Conservation (phyloP, 768 basidiomycete genomes). For the Phaeotremella fagi region DNA sequence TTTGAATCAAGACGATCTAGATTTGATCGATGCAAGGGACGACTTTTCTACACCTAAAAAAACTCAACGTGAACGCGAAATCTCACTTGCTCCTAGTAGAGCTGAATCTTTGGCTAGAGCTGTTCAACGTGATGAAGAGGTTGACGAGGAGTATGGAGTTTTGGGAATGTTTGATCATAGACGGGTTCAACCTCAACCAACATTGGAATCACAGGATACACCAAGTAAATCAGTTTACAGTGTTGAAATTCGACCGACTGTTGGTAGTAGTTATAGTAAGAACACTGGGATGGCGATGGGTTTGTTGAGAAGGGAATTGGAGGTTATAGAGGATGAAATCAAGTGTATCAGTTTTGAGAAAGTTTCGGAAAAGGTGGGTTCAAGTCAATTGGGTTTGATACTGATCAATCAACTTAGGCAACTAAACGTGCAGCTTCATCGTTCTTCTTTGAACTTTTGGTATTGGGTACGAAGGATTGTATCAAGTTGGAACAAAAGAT, state of each 20-base stretch:
- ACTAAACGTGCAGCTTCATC: constrained; percentile 86
- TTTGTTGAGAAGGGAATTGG: constrained; percentile 54
- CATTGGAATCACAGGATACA: constrained; percentile 18
- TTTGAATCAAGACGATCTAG: background rate
- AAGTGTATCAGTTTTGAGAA: constrained; percentile 68
- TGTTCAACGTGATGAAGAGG: constrained; percentile 58
- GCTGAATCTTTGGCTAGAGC: constrained; percentile 31
- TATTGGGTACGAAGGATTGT: constrained; percentile 88
- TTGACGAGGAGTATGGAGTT: constrained; percentile 58
- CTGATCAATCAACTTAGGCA: constrained; percentile 54
- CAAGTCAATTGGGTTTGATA: background rate
- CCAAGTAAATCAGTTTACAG: constrained; percentile 24
- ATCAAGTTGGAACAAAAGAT: constrained; percentile 69
- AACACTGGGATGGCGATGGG: constrained; percentile 42
- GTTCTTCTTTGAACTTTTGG: constrained; percentile 96
- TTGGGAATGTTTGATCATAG: constrained; percentile 57
- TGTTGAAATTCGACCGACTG: constrained; percentile 8
- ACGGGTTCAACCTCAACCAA: background rate
- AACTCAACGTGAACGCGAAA: constrained; percentile 2
- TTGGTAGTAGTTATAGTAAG: constrained; percentile 26
- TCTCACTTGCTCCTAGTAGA: constrained; percentile 21
- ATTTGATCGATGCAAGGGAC: background rate
- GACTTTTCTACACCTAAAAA: background rate
- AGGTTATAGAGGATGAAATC: constrained; percentile 51
- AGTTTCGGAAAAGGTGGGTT: constrained; percentile 36